phyloP scores from a whole-genome alignment of 2,329 filamentous ascomycete species.

The Acarospora socialis region DNA sequence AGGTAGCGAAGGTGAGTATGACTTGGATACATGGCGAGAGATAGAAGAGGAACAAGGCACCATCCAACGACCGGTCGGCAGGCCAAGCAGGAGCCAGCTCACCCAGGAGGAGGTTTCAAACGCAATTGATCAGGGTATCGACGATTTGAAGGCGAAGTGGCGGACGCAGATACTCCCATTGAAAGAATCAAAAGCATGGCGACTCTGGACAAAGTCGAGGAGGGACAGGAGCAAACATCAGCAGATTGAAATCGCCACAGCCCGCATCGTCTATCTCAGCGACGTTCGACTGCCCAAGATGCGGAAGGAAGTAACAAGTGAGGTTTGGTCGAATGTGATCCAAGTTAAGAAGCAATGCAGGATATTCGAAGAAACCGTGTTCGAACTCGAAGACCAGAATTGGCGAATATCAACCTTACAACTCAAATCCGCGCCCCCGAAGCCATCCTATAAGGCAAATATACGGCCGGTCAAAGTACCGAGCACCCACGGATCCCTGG shows the following conservation, averaged over 20 bases:
- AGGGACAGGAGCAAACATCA: conserved; percentile 24
- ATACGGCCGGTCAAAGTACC: conserved; percentile 3
- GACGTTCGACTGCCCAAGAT: conserved; percentile 42
- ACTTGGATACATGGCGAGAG: conserved; percentile 46
- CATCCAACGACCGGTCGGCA: conserved; percentile 14
- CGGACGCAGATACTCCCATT: conserved; percentile 41
- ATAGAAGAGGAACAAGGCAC: conserved; percentile 42
- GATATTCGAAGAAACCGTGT: conserved; percentile 50
- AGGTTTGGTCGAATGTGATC: conserved; percentile 38
- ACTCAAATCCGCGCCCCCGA: conserved; percentile 20
- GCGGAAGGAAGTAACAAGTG: conserved; percentile 36
- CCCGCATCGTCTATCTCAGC: conserved; percentile 29
- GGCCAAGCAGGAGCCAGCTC: conserved; percentile 21
- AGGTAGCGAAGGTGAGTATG: conserved; percentile 36
- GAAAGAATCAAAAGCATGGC: conserved; percentile 41
- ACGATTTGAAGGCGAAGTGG: conserved; percentile 42
- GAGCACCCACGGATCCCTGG: conserved; percentile 11
- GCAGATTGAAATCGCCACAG: conserved; percentile 33
- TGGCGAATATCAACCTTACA: conserved; percentile 34
- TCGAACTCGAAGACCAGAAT: conserved; percentile 34
- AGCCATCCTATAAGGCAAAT: conserved; percentile 8
- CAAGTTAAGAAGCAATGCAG: conserved; percentile 43
- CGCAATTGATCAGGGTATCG: conserved; percentile 41
- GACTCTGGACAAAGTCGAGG: conserved; percentile 46
- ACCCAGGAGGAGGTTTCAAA: conserved; percentile 33